phyloP scores from a whole-genome alignment of 2,329 filamentous ascomycete species.

The Waltergamsia citrina region DNA sequence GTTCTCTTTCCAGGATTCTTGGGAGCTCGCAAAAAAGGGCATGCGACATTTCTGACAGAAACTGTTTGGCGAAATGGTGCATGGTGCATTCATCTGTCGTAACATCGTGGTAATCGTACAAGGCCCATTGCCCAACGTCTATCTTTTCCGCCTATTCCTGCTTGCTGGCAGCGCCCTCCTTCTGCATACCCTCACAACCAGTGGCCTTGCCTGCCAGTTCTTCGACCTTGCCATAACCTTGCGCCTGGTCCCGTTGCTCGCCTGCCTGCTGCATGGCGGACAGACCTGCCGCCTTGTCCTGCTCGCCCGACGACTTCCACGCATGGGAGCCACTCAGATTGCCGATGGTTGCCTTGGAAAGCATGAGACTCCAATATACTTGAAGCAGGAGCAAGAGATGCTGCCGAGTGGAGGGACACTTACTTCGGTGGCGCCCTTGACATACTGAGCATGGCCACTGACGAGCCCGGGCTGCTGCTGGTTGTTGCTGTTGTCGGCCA shows the following conservation, averaged over 20 bases:
- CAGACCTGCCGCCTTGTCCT: slow-evolving; percentile 53
- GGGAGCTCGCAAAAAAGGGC: background rate
- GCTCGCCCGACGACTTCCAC: slow-evolving; percentile 55
- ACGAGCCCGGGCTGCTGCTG: slow-evolving; percentile 48
- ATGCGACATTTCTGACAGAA: too few relatives aligned
- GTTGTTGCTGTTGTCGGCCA: slow-evolving; percentile 18
- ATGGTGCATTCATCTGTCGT: too few relatives aligned
- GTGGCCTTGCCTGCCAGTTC: slow-evolving; percentile 53
- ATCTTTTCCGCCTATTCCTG: slow-evolving; percentile 18
- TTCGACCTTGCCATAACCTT: slow-evolving; percentile 54
- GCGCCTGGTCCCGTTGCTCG: slow-evolving; percentile 41
- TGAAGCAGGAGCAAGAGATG: background rate
- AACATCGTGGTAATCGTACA: background rate
- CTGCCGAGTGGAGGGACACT: slow-evolving; percentile 7
- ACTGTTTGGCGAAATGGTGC: too few relatives aligned
- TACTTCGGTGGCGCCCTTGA: slow-evolving; percentile 60
- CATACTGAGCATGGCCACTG: slow-evolving; percentile 55
- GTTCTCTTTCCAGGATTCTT: background rate
- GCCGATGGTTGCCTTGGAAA: slow-evolving; percentile 45
- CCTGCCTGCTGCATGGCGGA: slow-evolving; percentile 53
- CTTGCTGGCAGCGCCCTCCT: slow-evolving; percentile 46
- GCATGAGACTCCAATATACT: background rate
- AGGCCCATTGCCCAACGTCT: too few relatives aligned
- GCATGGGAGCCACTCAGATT: slow-evolving; percentile 49
- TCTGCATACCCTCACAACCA: slow-evolving; percentile 62